Percentiles rank a stretch among this genome's conserved stretches.
These are phyloP conservation scores for Botryotinia narcissicola DNA, from an alignment of 2,329 filamentous ascomycete species.

Conservation along the genomic window DNA sequence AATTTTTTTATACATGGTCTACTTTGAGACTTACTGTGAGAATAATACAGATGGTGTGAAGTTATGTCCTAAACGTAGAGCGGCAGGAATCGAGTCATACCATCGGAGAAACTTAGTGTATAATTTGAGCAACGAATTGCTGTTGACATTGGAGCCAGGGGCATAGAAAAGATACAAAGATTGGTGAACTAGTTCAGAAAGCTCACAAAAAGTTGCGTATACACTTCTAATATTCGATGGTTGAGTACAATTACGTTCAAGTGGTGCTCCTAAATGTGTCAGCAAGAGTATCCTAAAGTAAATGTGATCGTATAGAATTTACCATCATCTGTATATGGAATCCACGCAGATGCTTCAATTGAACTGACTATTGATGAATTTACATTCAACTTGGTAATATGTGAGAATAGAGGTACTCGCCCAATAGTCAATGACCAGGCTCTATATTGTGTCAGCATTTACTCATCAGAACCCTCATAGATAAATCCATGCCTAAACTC, in stretches of 20 bases:
- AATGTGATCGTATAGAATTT: background rate
- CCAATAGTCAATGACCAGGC: conserved; percentile 66
- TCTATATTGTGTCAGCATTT: conserved; percentile 40
- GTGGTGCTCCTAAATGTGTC: conserved; percentile 38
- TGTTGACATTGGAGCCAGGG: conserved; percentile 63
- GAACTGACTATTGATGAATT: conserved; percentile 60
- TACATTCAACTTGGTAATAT: conserved; percentile 53
- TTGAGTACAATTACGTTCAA: conserved; percentile 60
- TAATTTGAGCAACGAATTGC: conserved; percentile 58
- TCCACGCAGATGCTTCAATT: conserved; percentile 56
- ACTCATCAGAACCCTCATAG: background rate
- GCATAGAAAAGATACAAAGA: conserved; percentile 61
- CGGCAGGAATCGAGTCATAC: conserved; percentile 66
- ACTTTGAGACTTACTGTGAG: conserved; percentile 59
- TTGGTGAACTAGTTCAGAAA: conserved; percentile 72
- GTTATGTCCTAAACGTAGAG: conserved; percentile 62
- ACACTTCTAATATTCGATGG: conserved; percentile 67
- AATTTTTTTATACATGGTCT: too few species aligned
- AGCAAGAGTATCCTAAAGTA: background rate
- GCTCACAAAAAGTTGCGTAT: conserved; percentile 66
- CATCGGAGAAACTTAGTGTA: conserved; percentile 70
- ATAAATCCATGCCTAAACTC: background rate
- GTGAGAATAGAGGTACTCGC: conserved; percentile 58
- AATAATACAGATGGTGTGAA: conserved; percentile 72
- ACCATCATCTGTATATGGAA: conserved; percentile 39